phyloP scores from a whole-genome alignment of 805 yeast species.

The Schwanniomyces polymorphus region DNA sequence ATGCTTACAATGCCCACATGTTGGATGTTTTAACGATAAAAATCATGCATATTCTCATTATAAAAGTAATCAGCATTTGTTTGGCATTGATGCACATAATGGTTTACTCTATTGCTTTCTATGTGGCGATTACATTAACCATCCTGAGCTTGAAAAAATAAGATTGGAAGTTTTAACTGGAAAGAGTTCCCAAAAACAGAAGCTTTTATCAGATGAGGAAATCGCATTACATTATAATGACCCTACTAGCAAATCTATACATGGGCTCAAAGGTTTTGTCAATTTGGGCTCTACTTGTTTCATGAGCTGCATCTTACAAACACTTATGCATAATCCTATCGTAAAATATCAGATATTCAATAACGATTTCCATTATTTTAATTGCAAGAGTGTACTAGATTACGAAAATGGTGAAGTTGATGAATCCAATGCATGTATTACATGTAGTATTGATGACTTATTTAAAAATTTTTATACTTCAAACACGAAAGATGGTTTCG shows the following conservation, averaged over 20 bases:
- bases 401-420: constrained; percentile 21
- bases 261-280: constrained; percentile 86
- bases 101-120: constrained; percentile 77
- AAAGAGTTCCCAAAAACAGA: constrained; percentile 11
- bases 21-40: constrained; percentile 60
- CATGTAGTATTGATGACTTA: constrained; percentile 83
- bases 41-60: constrained; percentile 34
- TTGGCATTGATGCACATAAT: constrained; percentile 60
- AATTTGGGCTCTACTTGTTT: constrained; percentile 98
- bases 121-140: constrained; percentile 73
- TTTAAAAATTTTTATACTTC: constrained; percentile 74
- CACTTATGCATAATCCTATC: constrained; percentile 86
- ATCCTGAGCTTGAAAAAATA: constrained; percentile 54
- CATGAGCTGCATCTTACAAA: constrained; percentile 90
- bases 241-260: constrained; percentile 56
- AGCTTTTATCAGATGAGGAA: background rate
- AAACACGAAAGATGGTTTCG: constrained; percentile 63
- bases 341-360: constrained; percentile 74
- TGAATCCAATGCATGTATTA: constrained; percentile 55
- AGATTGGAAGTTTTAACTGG: constrained; percentile 28
- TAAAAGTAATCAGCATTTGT: constrained; percentile 32
- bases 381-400: constrained; percentile 41
- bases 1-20: constrained; percentile 76
- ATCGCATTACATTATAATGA: constrained; percentile 14
- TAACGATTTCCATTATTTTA: constrained; percentile 61